A percentile compares a stretch with the other conserved stretches of the same genome.
Evolutionary conservation across 1,284 basidiomycete genomes (phyloP).

Genomic region (Apiotrichum domesticum): DNA sequence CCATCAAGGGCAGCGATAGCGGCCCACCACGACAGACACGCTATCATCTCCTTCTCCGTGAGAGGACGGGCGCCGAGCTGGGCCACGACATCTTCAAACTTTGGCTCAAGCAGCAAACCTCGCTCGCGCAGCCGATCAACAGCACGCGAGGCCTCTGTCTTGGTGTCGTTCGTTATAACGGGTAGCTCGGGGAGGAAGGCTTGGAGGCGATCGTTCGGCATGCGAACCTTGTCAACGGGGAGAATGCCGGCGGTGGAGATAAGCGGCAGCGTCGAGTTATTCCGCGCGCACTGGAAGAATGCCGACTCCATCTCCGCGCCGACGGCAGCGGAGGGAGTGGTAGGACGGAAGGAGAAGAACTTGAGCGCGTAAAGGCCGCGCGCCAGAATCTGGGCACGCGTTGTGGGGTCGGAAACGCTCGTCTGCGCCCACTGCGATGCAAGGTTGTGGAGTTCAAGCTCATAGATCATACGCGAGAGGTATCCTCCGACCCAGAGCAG

Average conservation of each 20-base stretch:
- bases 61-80: constrained; percentile 73
- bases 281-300: constrained; percentile 65
- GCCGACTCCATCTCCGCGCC: constrained; percentile 67
- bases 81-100: constrained; percentile 75
- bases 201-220: constrained; percentile 68
- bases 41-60: constrained; percentile 65
- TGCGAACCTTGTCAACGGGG: constrained; percentile 63
- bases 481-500: constrained; percentile 72
- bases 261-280: constrained; percentile 57
- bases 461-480: constrained; percentile 76
- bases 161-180: constrained; percentile 62
- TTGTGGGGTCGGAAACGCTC: constrained; percentile 47
- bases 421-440: constrained; percentile 43
- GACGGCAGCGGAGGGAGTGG: constrained; percentile 83
- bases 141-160: constrained; percentile 61
- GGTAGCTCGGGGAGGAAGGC: constrained; percentile 77
- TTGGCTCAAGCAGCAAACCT: constrained; percentile 71
- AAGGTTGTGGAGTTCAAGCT: constrained; percentile 62
- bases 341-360: constrained; percentile 81
- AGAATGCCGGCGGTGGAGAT: constrained; percentile 75
- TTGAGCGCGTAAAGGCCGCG: constrained; percentile 75
- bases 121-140: constrained; percentile 61
- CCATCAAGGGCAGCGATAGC: constrained; percentile 53
- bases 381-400: constrained; percentile 56
- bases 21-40: constrained; percentile 88